These are phyloP conservation scores for Scheffersomyces titani DNA, from an alignment of 1,139 yeast species.

Conservation along the genomic window DNA sequence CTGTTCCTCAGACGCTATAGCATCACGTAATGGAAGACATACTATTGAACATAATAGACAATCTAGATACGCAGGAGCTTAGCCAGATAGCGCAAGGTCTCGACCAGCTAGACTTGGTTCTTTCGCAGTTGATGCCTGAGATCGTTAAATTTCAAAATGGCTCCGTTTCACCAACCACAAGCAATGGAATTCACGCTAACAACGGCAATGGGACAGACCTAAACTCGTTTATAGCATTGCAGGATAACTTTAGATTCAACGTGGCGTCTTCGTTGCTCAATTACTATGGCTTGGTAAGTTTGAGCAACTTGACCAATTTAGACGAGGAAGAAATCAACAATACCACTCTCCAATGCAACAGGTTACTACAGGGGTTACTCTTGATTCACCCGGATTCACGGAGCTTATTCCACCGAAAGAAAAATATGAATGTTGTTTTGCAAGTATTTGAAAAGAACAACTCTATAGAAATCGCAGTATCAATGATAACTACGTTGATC, in stretches of 20 bases:
- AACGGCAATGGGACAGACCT: slow-evolving; percentile 11
- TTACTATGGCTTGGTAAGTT: slow-evolving; percentile 16
- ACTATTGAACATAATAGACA: slow-evolving; percentile 17
- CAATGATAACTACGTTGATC: slow-evolving; percentile 58
- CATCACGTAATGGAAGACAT: slow-evolving; percentile 14
- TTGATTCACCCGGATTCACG: slow-evolving; percentile 63
- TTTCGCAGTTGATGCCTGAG: slow-evolving; percentile 25
- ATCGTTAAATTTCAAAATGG: slow-evolving; percentile 21
- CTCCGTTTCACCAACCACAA: slow-evolving; percentile 7
- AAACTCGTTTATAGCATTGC: slow-evolving; percentile 46
- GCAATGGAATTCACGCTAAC: slow-evolving; percentile 5
- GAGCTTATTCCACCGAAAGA: slow-evolving; percentile 36
- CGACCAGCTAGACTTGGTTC: slow-evolving; percentile 16
- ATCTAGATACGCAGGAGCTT: slow-evolving; percentile 13
- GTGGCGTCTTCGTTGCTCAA: slow-evolving; percentile 39
- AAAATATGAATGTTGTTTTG: slow-evolving; percentile 36
- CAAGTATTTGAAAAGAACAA: slow-evolving; percentile 20
- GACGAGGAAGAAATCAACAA: not conserved
- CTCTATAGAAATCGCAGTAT: slow-evolving; percentile 27
- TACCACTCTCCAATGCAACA: slow-evolving; percentile 31
- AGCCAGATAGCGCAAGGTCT: slow-evolving; percentile 15
- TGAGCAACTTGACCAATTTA: not conserved
- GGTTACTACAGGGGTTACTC: slow-evolving; percentile 61
- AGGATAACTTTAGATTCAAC: slow-evolving; percentile 54
- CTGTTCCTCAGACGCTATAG: not conserved